phyloP scores from a whole-genome alignment of 164 flowering plant species.

The Magnolia officinalis region DNA sequence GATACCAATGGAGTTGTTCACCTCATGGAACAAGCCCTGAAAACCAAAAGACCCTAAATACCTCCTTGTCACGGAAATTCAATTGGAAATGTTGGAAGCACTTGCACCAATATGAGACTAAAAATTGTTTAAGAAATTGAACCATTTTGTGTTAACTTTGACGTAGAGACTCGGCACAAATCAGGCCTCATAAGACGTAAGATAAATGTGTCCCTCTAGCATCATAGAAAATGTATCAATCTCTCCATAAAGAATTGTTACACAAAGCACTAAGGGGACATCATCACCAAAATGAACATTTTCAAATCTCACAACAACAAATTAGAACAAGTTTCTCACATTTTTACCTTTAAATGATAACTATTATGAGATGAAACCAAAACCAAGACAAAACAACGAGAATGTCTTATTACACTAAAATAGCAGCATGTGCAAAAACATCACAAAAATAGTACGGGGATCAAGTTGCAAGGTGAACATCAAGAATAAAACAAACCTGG shows the following conservation, averaged over 20 bases:
- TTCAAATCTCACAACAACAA: not conserved
- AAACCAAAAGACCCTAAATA: too few species aligned
- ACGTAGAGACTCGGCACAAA: too few species aligned
- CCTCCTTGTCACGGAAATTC: too few species aligned
- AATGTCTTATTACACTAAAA: too few species aligned
- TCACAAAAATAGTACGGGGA: not conserved
- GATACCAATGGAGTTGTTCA: too few species aligned
- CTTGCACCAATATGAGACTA: too few species aligned
- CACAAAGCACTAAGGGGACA: not conserved
- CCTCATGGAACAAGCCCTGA: too few species aligned
- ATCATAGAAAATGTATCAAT: not conserved
- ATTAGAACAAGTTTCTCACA: not conserved
- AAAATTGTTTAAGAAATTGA: too few species aligned
- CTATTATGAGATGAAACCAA: not conserved
- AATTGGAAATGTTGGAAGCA: too few species aligned
- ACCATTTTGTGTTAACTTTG: too few species aligned
- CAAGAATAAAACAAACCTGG: conserved; percentile 53
- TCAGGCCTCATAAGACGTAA: too few species aligned
- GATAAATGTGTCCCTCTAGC: too few species aligned
- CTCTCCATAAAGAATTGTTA: not conserved
- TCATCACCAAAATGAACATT: not conserved
- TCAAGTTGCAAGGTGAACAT: not conserved
- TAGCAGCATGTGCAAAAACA: not conserved
- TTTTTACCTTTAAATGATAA: not conserved
- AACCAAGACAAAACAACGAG: not conserved